Evolutionary conservation across 768 basidiomycete species (phyloP), one percentile per base, ranked within the genome.

Genomic region (Sarcodon aspratus): DNA sequence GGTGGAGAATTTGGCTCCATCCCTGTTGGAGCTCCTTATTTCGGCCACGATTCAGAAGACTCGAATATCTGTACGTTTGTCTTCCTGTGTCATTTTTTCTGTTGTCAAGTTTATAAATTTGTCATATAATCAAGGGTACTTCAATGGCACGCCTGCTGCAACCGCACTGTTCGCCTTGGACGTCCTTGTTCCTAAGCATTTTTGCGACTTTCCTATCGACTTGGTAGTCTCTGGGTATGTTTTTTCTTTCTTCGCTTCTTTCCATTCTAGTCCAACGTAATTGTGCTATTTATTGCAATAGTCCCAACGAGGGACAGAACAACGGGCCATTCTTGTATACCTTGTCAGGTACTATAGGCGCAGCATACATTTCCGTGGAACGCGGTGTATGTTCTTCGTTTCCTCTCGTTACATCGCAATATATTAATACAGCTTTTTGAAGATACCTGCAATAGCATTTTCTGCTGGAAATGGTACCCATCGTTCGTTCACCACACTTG

Each of bases 101-200:
- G 21, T 27, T 2, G 5, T 27, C 21, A 54, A 6, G 18, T 52
- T 15, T 3, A 27, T 27, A 27, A 27, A 21, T 36, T 10, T 33
- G 3, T 37, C n/a, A n/a, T n/a, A n/a, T n/a, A n/a, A n/a, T n/a
- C 17, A 8, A 38, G 63, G 57, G 49, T 64, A 64, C 45, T 61
- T 64, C 53, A 64, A 64, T 45, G 63, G 60, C 21, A 64, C 63
- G 2, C 63, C 63, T n/a, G 59, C 59, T 37, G 63, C 63, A 11
- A 46, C 59, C 31, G 21, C 21, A 3, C 51, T 57, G 43, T 64
- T 64, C 46, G 63, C 56, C 1, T 48, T 64, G 6, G 61, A 63
- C 50, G 58, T 64, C 43, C 48, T 64, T 21, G 55, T 53, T 27
- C 63, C 63, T 32, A 51, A 48, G 49, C 52, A 56, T 36, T 59